These are phyloP conservation scores for Eimeria brunetti DNA, from an alignment of 169 alveolate species.

Conservation along the genomic window DNA sequence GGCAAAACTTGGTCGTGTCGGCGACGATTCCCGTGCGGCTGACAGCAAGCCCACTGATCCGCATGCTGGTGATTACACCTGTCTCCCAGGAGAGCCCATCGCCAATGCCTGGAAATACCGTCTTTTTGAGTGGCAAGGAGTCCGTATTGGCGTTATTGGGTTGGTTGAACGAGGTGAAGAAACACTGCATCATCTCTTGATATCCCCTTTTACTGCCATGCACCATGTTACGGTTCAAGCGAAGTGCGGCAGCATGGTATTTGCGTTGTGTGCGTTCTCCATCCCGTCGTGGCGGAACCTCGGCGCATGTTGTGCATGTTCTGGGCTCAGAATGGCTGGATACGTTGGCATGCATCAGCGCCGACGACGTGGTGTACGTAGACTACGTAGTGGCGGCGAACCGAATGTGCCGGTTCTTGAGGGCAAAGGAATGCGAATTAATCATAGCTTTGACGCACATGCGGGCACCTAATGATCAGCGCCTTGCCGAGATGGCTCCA, in stretches of 20 bases:
- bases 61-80: slow-evolving; percentile 64
- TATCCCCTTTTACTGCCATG: not conserved
- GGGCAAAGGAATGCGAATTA: slow-evolving; percentile 90
- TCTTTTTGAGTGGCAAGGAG: slow-evolving; percentile 87
- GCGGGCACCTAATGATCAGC: slow-evolving; percentile 93
- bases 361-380: slow-evolving; percentile 88
- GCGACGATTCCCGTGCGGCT: not conserved
- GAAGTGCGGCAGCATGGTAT: not conserved
- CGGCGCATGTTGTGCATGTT: not conserved
- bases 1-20: not conserved
- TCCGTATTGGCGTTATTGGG: slow-evolving; percentile 92
- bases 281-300: not conserved
- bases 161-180: slow-evolving; percentile 89
- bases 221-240: not conserved
- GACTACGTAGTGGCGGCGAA: slow-evolving; percentile 89
- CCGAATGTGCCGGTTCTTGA: slow-evolving; percentile 82
- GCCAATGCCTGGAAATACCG: slow-evolving; percentile 88
- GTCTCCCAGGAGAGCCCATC: slow-evolving; percentile 83
- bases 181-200: not conserved
- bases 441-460: slow-evolving; percentile 95
- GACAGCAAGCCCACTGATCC: not conserved
- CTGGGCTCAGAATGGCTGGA: slow-evolving; percentile 90
- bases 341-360: slow-evolving; percentile 88
- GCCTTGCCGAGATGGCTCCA: slow-evolving; percentile 87
- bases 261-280: not conserved